These are phyloP conservation scores for Diplocarpon rosae DNA, from an alignment of 2,329 filamentous ascomycete genomes.

Conservation along the genomic window DNA sequence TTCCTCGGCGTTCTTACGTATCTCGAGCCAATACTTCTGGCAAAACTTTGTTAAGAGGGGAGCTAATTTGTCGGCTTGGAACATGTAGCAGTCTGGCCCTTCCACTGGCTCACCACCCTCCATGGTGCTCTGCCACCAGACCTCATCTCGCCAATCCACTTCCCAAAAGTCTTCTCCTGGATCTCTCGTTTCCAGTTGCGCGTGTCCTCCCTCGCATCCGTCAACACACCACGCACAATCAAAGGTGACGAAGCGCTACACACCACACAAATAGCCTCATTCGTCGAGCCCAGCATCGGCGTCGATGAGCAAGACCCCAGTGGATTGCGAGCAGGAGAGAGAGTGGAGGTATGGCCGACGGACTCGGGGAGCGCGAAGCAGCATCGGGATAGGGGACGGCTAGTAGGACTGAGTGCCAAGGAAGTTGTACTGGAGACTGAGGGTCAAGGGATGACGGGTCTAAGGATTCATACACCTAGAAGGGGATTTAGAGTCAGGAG, in stretches of 20 bases:
- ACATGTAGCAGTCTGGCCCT: slow-evolving; percentile 44
- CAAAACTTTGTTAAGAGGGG: not conserved
- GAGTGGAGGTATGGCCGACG: slow-evolving; percentile 47
- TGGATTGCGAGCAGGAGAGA: slow-evolving; percentile 40
- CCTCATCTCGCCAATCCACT: slow-evolving; percentile 39
- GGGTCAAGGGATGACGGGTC: slow-evolving; percentile 30
- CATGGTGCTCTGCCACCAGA: slow-evolving; percentile 43
- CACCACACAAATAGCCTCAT: slow-evolving; percentile 35
- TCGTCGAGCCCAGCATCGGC: slow-evolving; percentile 33
- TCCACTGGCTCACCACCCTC: slow-evolving; percentile 53
- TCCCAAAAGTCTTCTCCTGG: slow-evolving; percentile 54
- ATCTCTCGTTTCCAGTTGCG: slow-evolving; percentile 41
- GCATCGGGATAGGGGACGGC: slow-evolving; percentile 40
- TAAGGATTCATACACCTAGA: slow-evolving; percentile 51
- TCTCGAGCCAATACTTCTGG: too few relatives aligned
- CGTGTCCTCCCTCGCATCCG: not conserved
- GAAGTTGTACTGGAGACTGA: slow-evolving; percentile 49
- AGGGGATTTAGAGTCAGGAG: slow-evolving; percentile 41
- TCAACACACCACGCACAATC: slow-evolving; percentile 32
- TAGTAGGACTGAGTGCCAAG: slow-evolving; percentile 39
- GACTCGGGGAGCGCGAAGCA: slow-evolving; percentile 47
- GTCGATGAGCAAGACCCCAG: slow-evolving; percentile 42
- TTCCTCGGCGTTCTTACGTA: not conserved
- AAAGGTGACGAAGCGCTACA: slow-evolving; percentile 43
- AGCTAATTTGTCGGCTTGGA: not conserved